Evolutionary conservation across 805 yeast genomes (phyloP).

Genomic region (Kluyveromyces wickerhamii): DNA sequence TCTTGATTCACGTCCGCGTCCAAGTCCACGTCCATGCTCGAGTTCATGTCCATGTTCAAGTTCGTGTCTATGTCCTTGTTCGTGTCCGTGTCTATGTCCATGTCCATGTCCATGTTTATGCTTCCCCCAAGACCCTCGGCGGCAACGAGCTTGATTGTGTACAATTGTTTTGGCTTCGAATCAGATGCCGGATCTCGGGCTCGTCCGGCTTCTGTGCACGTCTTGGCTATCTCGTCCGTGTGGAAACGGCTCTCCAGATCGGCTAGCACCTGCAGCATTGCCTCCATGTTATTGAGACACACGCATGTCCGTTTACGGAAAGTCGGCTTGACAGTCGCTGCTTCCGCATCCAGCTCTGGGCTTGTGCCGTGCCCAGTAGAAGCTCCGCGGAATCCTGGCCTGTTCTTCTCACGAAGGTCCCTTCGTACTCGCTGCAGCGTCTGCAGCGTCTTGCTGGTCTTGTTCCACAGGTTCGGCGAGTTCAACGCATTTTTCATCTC

Average conservation of each 20-base stretch:
- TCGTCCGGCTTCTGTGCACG: too few relatives aligned
- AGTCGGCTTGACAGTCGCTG: background rate
- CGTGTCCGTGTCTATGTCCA: too few relatives aligned
- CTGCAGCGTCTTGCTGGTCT: background rate
- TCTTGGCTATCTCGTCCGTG: slow-evolving; percentile 46
- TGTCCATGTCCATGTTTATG: too few relatives aligned
- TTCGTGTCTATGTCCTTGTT: too few relatives aligned
- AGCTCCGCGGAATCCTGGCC: slow-evolving; percentile 8
- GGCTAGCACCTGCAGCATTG: slow-evolving; percentile 40
- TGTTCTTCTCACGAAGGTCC: background rate
- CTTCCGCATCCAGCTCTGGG: slow-evolving; percentile 9
- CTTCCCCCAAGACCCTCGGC: slow-evolving; percentile 3
- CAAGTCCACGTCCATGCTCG: too few relatives aligned
- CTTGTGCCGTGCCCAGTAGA: slow-evolving; percentile 7
- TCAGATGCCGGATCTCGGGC: too few relatives aligned
- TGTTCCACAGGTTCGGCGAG: slow-evolving; percentile 25
- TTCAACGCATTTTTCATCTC: slow-evolving; percentile 46
- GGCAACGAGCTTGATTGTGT: slow-evolving; percentile 1
- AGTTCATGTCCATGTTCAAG: too few relatives aligned
- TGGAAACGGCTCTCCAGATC: slow-evolving; percentile 49
- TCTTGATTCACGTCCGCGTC: too few relatives aligned
- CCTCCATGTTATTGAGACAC: slow-evolving; percentile 62
- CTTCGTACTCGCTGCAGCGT: background rate
- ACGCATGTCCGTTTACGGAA: too few relatives aligned
- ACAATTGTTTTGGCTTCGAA: slow-evolving; percentile 5